phyloP scores from a whole-genome alignment of 257 asterid genomes.

The Solanum virginianum region DNA sequence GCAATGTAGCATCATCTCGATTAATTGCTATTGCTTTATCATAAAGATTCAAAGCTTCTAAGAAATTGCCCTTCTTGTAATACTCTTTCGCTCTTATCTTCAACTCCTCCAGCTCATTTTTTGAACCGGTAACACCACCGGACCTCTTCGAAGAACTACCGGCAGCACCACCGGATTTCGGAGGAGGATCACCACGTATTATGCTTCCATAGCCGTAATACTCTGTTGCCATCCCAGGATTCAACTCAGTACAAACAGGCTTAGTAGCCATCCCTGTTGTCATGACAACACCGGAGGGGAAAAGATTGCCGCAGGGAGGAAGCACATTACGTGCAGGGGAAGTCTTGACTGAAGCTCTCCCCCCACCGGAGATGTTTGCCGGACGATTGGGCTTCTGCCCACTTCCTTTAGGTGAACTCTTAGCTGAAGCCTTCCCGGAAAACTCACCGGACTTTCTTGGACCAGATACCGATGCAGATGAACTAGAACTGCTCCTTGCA shows the following conservation, averaged over 20 bases:
- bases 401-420: conserved; percentile 16
- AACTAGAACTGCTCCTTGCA: conserved; percentile 54
- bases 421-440: conserved; percentile 17
- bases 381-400: not conserved
- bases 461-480: conserved; percentile 60
- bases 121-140: not conserved
- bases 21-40: conserved; percentile 52
- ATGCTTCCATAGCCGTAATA: conserved; percentile 70
- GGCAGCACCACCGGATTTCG: conserved; percentile 11
- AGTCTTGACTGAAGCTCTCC: conserved; percentile 18
- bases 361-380: conserved; percentile 1
- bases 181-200: conserved; percentile 30
- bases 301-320: conserved; percentile 52
- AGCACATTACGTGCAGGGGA: conserved; percentile 34
- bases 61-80: conserved; percentile 47
- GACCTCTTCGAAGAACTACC: not conserved
- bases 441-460: conserved; percentile 14
- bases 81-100: conserved; percentile 52
- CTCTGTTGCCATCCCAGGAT: not conserved
- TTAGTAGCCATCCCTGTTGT: conserved; percentile 43
- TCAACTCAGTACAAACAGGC: conserved; percentile 29
- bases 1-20: conserved; percentile 40
- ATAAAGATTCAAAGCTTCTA: conserved; percentile 47
- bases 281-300: conserved; percentile 48
- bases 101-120: conserved; percentile 48